Evolutionary conservation across 2,329 filamentous ascomycete species (phyloP), one percentile per base, ranked within the genome.

Genomic region (Cordyceps farinosa): DNA sequence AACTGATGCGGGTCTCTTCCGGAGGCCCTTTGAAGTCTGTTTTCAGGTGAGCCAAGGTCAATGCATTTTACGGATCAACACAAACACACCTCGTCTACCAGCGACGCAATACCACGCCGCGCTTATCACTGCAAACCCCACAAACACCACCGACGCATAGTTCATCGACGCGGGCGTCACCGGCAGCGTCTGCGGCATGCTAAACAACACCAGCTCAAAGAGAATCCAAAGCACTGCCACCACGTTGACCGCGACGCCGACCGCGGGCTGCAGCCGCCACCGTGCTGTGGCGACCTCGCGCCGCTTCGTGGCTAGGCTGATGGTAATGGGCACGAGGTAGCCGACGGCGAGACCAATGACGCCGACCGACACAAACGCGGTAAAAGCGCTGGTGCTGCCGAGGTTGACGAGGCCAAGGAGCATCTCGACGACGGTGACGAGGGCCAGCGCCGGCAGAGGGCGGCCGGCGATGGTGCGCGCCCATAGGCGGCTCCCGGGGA

Each of bases 101-200:
- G 83, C 79, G 7, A 81, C 67, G 0, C 72, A 67, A 70, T 84
- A 86, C 82, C 81, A 85, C 7, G 76, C 66, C 0, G 75, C 79
- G 22, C 77, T 76, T 36, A 84, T 72, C 3, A 69, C 69, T 68
- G 78, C 73, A 63, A 85, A 83, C 0, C 81, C 82, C 0, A 82
- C 77, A 65, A 87, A 81, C 2, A 87, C 84, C 1, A 86, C 84
- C 48, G 77, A 78, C 2, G 83, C 82, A 68, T 87, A 87, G 66
- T 86, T 84, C 81, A 84, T 84, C 47, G 74, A 77, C 1, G 73
- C 73, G 9, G 72, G 67, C 1, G 76, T 80, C 15, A 82, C 79
- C 0, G 82, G 81, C 55, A 82, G 65, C 3, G 75, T 75, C 1
- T 77, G 77, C 0, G 82, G 82, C 79, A 84, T 82, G 61, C 78